Evolutionary conservation across 192 early-diverging fungal species (phyloP).

Genomic region (Umbelopsis isabellina): DNA sequence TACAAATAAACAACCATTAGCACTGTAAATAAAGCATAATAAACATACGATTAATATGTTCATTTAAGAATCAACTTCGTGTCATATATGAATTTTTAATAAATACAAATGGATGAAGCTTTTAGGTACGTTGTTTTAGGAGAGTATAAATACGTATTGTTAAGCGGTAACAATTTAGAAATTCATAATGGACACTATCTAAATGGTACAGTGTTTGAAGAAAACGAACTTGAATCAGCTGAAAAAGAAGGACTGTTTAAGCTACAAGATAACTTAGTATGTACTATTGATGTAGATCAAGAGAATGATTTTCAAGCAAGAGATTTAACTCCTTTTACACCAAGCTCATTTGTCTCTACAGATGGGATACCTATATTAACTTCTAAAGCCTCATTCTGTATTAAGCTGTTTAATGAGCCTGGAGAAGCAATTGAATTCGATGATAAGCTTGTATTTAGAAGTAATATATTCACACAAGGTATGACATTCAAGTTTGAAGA

Average conservation of each 20-base stretch:
- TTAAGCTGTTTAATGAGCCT: neutral
- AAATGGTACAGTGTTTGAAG: neutral
- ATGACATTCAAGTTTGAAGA: neutral
- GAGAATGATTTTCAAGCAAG: neutral
- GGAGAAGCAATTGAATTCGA: neutral
- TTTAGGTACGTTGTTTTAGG: neutral
- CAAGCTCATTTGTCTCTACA: neutral
- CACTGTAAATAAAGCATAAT: neutral
- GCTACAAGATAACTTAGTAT: neutral
- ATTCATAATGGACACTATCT: neutral
- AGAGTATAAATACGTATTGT: neutral
- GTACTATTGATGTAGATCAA: neutral
- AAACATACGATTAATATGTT: neutral
- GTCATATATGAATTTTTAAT: too few species aligned
- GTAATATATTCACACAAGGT: neutral
- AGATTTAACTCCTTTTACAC: neutral
- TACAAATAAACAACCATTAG: neutral
- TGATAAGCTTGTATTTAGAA: neutral
- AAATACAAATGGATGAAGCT: too few species aligned
- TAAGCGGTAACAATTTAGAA: neutral
- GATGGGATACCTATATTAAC: neutral
- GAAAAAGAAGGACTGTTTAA: neutral
- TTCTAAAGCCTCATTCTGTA: neutral
- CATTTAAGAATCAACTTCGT: too few species aligned
- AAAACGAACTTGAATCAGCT: neutral